Percentiles rank a stretch among this genome's conserved stretches.
Evolutionary conservation across 2,329 filamentous ascomycete genomes (phyloP).

Genomic region (Monilinia fructicola): DNA sequence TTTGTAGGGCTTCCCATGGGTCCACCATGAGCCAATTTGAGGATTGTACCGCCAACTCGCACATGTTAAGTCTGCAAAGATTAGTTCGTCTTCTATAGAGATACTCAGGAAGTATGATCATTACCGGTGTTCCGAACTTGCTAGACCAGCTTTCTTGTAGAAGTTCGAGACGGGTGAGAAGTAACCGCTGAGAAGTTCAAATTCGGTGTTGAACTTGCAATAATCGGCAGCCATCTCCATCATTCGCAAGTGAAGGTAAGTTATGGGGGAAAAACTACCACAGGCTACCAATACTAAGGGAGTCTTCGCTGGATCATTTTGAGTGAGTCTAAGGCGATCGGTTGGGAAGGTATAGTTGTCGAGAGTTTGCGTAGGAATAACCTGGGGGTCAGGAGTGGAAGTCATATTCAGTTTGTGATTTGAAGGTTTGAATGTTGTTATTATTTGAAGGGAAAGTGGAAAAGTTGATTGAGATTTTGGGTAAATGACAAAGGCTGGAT

Average conservation of each 20-base stretch:
- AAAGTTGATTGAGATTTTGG: conserved; percentile 1
- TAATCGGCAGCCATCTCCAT: conserved; percentile 76
- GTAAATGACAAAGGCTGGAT: conserved; percentile 16
- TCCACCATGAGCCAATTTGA: conserved; percentile 84
- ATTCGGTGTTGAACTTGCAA: conserved; percentile 71
- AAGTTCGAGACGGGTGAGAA: conserved; percentile 64
- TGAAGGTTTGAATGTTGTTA: neutral
- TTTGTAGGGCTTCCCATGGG: conserved; percentile 83
- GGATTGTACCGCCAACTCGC: conserved; percentile 74
- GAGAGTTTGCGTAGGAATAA: conserved; percentile 31
- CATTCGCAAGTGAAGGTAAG: conserved; percentile 79
- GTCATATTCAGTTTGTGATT: conserved; percentile 25
- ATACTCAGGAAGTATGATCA: conserved; percentile 21
- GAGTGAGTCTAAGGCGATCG: conserved; percentile 56
- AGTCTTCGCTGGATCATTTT: conserved; percentile 55
- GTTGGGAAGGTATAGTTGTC: conserved; percentile 58
- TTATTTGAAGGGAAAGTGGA: conserved; percentile 2
- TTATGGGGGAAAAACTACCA: conserved; percentile 71
- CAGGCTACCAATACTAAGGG: conserved; percentile 69
- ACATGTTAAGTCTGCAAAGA: conserved; percentile 70
- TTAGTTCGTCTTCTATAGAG: conserved; percentile 9
- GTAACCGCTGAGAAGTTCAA: conserved; percentile 84
- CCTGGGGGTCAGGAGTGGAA: conserved; percentile 24
- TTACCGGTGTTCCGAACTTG: conserved; percentile 67
- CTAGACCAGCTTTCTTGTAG: conserved; percentile 78